phyloP scores from a whole-genome alignment of 495 filamentous ascomycete genomes.

The Hypoxylon lienhwacheense region DNA sequence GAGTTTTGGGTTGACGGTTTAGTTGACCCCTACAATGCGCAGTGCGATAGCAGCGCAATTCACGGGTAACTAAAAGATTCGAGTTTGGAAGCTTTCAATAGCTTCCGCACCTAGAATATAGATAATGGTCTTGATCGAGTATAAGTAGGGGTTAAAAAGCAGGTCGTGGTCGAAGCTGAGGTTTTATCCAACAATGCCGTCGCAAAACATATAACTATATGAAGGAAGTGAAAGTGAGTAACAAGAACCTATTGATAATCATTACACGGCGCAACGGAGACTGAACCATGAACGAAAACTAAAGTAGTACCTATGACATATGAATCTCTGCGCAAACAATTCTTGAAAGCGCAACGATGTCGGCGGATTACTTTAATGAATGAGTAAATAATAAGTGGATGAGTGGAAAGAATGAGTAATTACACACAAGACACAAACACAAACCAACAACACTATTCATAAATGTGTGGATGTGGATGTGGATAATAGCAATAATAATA shows the following conservation, averaged over 20 bases:
- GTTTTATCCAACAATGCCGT: conserved; percentile 11
- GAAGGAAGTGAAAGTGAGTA: background rate
- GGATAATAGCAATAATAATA: background rate
- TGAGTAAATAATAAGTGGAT: too few relatives aligned
- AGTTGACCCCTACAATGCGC: background rate
- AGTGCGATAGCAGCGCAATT: background rate
- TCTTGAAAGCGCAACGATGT: too few relatives aligned
- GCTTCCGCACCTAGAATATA: conserved; percentile 5
- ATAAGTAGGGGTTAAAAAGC: background rate
- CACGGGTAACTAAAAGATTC: background rate
- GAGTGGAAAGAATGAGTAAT: too few relatives aligned
- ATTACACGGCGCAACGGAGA: too few relatives aligned
- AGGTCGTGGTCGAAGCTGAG: conserved; percentile 1
- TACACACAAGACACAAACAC: too few relatives aligned
- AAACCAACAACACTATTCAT: too few relatives aligned
- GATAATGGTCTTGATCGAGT: background rate
- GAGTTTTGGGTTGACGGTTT: background rate
- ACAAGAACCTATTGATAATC: background rate
- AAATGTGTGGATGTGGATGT: too few relatives aligned
- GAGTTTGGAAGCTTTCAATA: background rate
- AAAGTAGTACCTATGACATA: too few relatives aligned
- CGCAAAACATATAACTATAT: conserved; percentile 3
- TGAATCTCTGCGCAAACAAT: too few relatives aligned
- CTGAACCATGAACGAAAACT: too few relatives aligned
- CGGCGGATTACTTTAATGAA: too few relatives aligned